Percentiles rank a stretch among this genome's conserved stretches.
These are phyloP conservation scores for Haplosporangium gracile DNA, from an alignment of 192 early-diverging fungal species.

Conservation along the genomic window DNA sequence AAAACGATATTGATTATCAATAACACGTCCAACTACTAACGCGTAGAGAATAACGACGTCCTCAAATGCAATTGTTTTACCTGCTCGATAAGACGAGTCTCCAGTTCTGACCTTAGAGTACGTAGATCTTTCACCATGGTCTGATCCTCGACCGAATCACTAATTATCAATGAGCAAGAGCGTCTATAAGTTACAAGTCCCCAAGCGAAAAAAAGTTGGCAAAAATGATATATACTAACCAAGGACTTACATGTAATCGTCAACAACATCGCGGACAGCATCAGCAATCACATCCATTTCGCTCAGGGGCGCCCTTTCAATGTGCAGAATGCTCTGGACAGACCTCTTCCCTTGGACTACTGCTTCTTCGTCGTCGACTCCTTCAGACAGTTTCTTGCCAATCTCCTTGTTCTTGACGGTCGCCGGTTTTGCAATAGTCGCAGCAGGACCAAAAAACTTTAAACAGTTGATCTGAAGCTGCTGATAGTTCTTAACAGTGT, in stretches of 20 bases:
- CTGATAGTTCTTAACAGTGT: conserved; percentile 35
- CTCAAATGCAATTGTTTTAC: neutral
- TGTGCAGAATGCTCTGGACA: conserved; percentile 32
- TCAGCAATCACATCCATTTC: conserved; percentile 56
- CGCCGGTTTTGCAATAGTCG: conserved; percentile 15
- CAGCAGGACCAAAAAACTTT: conserved; percentile 33
- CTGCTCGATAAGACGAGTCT: conserved; percentile 43
- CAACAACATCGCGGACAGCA: conserved; percentile 38
- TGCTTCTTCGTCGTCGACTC: conserved; percentile 2
- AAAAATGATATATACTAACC: neutral
- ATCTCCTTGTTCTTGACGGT: conserved; percentile 16
- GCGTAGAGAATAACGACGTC: neutral
- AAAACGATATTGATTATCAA: neutral
- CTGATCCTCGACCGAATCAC: conserved; percentile 35
- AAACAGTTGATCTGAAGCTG: conserved; percentile 51
- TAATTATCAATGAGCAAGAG: neutral
- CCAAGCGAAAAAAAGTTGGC: neutral
- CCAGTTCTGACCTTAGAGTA: conserved; percentile 26
- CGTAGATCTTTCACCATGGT: conserved; percentile 20
- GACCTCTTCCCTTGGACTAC: neutral
- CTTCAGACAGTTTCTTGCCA: conserved; percentile 12
- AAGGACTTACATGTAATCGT: conserved; percentile 43
- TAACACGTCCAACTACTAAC: neutral
- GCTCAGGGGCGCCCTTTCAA: conserved; percentile 38
- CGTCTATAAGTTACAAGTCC: neutral